These are phyloP conservation scores for Rhodotorula sp. DNA, from an alignment of 1,284 basidiomycete genomes.

Conservation along the genomic window DNA sequence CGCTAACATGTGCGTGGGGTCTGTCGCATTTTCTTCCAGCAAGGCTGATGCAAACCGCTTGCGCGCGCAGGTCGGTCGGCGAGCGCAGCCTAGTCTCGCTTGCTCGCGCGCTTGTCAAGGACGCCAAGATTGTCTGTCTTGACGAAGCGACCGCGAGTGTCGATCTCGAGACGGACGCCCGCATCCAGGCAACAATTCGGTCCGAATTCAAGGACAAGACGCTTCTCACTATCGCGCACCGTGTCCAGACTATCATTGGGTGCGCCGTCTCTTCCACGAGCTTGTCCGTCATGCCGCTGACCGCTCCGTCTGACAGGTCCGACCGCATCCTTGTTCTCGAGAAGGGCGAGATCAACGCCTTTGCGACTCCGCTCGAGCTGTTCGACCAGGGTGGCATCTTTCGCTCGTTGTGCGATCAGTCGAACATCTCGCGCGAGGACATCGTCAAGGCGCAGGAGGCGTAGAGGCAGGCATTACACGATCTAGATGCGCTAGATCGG, in stretches of 20 bases:
- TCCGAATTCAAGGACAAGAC: constrained; percentile 66
- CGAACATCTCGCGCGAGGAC: constrained; percentile 67
- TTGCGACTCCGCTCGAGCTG: constrained; percentile 65
- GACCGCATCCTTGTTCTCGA: constrained; percentile 78
- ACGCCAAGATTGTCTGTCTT: constrained; percentile 70
- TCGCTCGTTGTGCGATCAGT: constrained; percentile 67
- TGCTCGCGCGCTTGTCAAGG: constrained; percentile 74
- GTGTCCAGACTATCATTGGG: constrained; percentile 71
- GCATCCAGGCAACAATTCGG: constrained; percentile 70
- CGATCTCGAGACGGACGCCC: constrained; percentile 69
- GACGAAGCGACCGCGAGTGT: constrained; percentile 83
- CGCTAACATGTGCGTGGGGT: constrained; percentile 63
- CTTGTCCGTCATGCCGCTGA: neutral
- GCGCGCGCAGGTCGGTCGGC: constrained; percentile 40
- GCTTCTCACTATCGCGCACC: constrained; percentile 61
- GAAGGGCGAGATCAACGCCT: constrained; percentile 68
- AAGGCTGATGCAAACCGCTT: neutral
- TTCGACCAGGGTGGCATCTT: constrained; percentile 64
- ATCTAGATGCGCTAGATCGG: neutral
- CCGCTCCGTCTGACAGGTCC: constrained; percentile 55
- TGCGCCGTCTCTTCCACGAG: neutral
- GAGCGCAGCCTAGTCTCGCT: constrained; percentile 76
- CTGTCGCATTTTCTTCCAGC: too few species aligned
- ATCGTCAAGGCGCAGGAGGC: constrained; percentile 49
- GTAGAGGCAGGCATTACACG: neutral